Base-by-base conservation (phyloP, 2,329 filamentous ascomycete genomes). In the Aspergillus ochraceoroseus region DNA sequence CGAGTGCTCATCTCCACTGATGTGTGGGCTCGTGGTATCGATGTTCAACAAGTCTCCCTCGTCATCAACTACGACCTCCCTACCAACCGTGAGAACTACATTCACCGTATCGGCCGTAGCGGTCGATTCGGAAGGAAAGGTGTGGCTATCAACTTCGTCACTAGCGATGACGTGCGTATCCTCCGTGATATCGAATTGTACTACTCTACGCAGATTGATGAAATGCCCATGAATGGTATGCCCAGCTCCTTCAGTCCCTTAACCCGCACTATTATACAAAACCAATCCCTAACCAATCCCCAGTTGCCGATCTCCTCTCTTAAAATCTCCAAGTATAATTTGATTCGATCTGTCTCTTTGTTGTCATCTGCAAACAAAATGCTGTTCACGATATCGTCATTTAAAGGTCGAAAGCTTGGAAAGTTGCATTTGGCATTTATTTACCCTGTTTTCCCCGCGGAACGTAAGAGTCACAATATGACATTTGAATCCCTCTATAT, bases 1-100 rank as follows among this genome's bases (percentile, higher is more conserved):
- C 82, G 92, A 61, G 92, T 98, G 14, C 74, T 98, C 35, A 98
- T 98, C 63, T 94, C 89, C 23, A 98, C 92, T 1, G 92, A 98
- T 64, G 88, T 98, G 30, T 94, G 90, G 88, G 92, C 92, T 42
- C 85, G 92, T 64, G 92, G 92, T 71, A 98, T 98, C 68, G 92
- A 98, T 63, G 92, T 98, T 34, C 92, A 98, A 70, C 92, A 98
- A 67, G 92, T 98, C 57, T 94, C 86, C 47, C 73, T 98, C 60
- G 92, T 98, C 48, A 98, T 98, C 76, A 98, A 98, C 74, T 98
- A 98, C 68, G 92, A 98, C 65, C 75, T 98, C 44, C 92, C 92
- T 3, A 92, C 85, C 70, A 96, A 98, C 70, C 88, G 92, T 76
- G 92, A 98, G 71, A 98, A 98, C 73, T 98, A 98, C 70, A 96